Evolutionary conservation across 2,329 filamentous ascomycete genomes (phyloP), one percentile per base, ranked within the genome.

Genomic region (Penicillium expansum): DNA sequence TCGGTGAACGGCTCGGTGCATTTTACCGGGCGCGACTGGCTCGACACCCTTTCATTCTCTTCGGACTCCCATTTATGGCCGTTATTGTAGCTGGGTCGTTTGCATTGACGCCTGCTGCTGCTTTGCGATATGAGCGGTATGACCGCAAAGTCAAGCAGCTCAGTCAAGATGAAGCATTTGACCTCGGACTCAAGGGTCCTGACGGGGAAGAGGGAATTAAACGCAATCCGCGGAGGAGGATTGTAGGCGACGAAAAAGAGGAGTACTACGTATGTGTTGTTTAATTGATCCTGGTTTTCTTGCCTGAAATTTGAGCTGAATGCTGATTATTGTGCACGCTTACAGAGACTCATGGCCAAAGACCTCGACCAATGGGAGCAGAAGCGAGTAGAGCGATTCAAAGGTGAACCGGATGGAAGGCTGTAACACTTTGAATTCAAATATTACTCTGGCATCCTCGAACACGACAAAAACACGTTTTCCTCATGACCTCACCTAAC

Each of bases 351-450:
- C 38, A 89, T 91, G 65, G 90, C 90, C 32, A 96, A 95, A 74
- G 94, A 97, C 71, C 78, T 97, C 59, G 93, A 99, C 69, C 84
- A 91, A 70, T 99, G 94, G 94, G 93, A 97, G 74, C 94, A 97
- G 77, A 95, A 94, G 77, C 86, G 95, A 52, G 92, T 97, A 11
- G 86, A 96, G 78, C 82, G 94, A 71, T 82, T 97, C 59, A 87
- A 90, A 20, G 94, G 94, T 64, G 95, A 99, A 75, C 89, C 85
- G 59, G 93, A 99, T 73, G 93, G 93, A 33, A 83, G 90, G 49
- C 73, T 96, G 64, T 88, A 74, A 52, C 24, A 24, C 14, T n/a
- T 10, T n/a, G 37, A 20, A 81, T 33, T 14, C 42, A 20, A 27
- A 6, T 13, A 38, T 1, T 52, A 5, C 20, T 29, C 16, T 32